phyloP scores from a whole-genome alignment of 331 rosid genomes.

The Acacia pycnantha region DNA sequence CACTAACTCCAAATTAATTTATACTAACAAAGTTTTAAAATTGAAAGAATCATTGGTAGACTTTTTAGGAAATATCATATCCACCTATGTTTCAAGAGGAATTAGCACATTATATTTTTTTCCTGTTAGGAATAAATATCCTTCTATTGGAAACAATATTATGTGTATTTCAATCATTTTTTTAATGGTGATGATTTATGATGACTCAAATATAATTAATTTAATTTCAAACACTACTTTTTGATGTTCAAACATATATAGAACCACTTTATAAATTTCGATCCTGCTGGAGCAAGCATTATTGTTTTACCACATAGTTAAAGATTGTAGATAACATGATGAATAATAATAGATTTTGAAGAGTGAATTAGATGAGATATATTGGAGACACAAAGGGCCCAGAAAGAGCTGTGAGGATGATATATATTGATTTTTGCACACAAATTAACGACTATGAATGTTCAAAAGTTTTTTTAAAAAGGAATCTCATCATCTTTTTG shows the following conservation, averaged over 20 bases:
- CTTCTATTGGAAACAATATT: too few relatives aligned
- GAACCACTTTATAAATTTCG: neutral
- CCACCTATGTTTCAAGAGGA: too few relatives aligned
- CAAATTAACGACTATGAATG: slow-evolving; percentile 19
- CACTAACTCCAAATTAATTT: neutral
- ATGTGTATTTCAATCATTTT: too few relatives aligned
- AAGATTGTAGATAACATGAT: slow-evolving; percentile 1
- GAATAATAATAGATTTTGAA: neutral
- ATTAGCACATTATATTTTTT: too few relatives aligned
- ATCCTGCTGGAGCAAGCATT: neutral
- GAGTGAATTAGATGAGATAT: neutral
- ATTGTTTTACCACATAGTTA: neutral
- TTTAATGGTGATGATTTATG: too few relatives aligned
- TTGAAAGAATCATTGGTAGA: neutral
- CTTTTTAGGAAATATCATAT: too few relatives aligned
- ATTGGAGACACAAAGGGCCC: slow-evolving; percentile 40
- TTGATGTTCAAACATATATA: neutral
- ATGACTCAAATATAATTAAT: too few relatives aligned
- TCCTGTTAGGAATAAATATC: too few relatives aligned
- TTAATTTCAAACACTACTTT: neutral
- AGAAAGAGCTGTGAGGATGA: slow-evolving; percentile 21
- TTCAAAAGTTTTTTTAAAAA: slow-evolving; percentile 33
- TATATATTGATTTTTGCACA: slow-evolving; percentile 26
- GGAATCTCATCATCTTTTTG: slow-evolving; percentile 28
- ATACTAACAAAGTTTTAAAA: neutral